Evolutionary conservation across 495 filamentous ascomycete species (phyloP), one percentile per base, ranked within the genome.

Genomic region (Filosporella fistucella): DNA sequence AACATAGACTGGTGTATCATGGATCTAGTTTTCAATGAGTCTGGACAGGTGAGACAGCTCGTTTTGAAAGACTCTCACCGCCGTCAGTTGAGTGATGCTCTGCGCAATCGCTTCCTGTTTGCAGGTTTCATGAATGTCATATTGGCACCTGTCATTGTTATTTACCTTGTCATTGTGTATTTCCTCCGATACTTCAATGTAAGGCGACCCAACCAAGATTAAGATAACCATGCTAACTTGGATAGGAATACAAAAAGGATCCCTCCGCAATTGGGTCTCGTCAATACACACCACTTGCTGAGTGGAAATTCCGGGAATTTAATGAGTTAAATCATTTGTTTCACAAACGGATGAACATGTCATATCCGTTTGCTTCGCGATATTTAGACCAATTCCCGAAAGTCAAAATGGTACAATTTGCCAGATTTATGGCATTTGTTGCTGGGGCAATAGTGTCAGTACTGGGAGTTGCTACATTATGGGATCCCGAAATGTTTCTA

Each of bases 281-380:
- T 12, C 83, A 86, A 55, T 98, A 96, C 57, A 96, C 91, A 2
- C 88, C 90, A 1, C 76, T 96, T 39, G 93, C 94, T 2, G 86
- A 94, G 62, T 97, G 93, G 94, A 96, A 96, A 57, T 96, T 97
- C 50, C 85, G 93, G 40, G 91, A 97, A 63, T 97, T 97, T 73
- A 98, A 98, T 57, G 93, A 98, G 63, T 77, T 98, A 1, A 83
- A 82, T 53, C 93, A 97, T 68, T 70, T 97, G 1, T 98, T 96
- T 57, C 77, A 89, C 51, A 85, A 89, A 47, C 81, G 93, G 11
- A 74, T 86, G 44, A 89, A 95, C 55, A 93, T 96, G 87, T 96
- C 94, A 5, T 89, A 91, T 56, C 91, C 91, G 0, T 96, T 85
- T 59, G 93, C 93, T 2, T 86, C 83, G 38, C 84, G 86, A 29